Evolutionary conservation across 345 rosid genomes (phyloP).

Genomic region (Eucalyptus camaldulensis): DNA sequence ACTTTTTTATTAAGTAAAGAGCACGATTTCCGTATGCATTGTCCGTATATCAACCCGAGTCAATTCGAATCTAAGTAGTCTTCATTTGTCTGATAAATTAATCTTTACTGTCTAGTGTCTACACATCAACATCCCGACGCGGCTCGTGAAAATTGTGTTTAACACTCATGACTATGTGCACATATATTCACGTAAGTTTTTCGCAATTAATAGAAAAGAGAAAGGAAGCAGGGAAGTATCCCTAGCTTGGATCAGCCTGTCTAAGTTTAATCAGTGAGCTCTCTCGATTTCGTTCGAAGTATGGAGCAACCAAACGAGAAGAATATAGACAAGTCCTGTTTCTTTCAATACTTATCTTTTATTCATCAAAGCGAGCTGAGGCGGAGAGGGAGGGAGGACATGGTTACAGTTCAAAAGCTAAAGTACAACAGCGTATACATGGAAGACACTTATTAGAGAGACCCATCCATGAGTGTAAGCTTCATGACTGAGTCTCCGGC

Average conservation of each 20-base stretch:
- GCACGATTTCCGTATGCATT: not conserved
- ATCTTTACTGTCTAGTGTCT: not conserved
- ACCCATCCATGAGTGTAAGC: not conserved
- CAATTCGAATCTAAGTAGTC: not conserved
- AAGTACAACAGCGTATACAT: not conserved
- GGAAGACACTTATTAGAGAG: not conserved
- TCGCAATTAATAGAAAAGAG: not conserved
- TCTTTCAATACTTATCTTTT: not conserved
- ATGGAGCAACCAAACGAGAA: not conserved
- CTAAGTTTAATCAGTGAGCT: not conserved
- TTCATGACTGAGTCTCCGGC: not conserved
- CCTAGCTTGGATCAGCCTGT: not conserved
- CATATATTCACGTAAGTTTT: rapidly evolving
- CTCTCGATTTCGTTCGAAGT: not conserved
- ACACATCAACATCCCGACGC: not conserved
- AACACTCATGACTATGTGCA: rapidly evolving
- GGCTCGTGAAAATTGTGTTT: not conserved
- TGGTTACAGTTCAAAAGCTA: not conserved
- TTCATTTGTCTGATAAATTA: not conserved
- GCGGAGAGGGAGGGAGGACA: not conserved
- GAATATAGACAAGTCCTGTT: not conserved
- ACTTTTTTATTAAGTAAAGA: not conserved
- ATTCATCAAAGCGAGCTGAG: not conserved
- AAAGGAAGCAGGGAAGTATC: not conserved
- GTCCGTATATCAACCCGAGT: not conserved